phyloP scores from a whole-genome alignment of 495 filamentous ascomycete species.

The Aspergillus incahuasiensis region DNA sequence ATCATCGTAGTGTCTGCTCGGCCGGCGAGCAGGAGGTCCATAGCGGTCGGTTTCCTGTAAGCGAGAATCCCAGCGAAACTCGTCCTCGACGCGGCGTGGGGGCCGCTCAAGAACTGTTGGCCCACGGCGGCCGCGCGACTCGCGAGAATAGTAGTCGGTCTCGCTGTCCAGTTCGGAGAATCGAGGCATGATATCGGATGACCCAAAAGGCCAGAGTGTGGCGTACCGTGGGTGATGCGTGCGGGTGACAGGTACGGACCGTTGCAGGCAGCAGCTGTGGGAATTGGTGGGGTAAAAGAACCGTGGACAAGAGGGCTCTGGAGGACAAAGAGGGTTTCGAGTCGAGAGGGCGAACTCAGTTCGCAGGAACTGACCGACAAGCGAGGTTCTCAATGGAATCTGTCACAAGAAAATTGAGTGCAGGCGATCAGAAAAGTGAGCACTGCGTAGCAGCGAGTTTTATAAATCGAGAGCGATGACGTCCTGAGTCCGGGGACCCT shows the following conservation, averaged over 20 bases:
- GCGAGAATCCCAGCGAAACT: constrained; percentile 46
- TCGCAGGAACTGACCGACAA: not conserved
- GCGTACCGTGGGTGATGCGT: constrained; percentile 28
- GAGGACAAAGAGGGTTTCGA: not conserved
- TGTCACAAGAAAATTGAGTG: not conserved
- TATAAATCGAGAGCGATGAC: constrained; percentile 12
- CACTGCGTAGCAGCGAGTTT: not conserved
- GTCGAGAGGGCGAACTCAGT: not conserved
- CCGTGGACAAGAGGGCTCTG: constrained; percentile 12
- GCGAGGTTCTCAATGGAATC: not conserved
- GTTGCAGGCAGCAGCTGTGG: constrained; percentile 11
- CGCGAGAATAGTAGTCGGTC: constrained; percentile 43
- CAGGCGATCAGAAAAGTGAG: not conserved
- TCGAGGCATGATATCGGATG: constrained; percentile 36
- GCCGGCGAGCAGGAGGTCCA: constrained; percentile 48
- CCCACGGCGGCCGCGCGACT: constrained; percentile 44
- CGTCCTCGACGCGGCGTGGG: constrained; percentile 39
- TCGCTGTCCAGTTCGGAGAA: constrained; percentile 46
- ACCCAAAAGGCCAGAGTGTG: constrained; percentile 12
- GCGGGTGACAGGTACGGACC: constrained; percentile 24
- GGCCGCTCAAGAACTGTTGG: constrained; percentile 41
- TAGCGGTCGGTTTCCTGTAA: constrained; percentile 53
- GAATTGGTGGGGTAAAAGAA: constrained; percentile 9
- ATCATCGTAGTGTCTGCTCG: constrained; percentile 46
- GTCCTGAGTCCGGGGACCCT: constrained; percentile 3